A percentile compares a stretch with the other conserved stretches of the same genome.
Evolutionary conservation across 108 stramenopile species (phyloP).

Genomic region (Stephanodiscus triporus): DNA sequence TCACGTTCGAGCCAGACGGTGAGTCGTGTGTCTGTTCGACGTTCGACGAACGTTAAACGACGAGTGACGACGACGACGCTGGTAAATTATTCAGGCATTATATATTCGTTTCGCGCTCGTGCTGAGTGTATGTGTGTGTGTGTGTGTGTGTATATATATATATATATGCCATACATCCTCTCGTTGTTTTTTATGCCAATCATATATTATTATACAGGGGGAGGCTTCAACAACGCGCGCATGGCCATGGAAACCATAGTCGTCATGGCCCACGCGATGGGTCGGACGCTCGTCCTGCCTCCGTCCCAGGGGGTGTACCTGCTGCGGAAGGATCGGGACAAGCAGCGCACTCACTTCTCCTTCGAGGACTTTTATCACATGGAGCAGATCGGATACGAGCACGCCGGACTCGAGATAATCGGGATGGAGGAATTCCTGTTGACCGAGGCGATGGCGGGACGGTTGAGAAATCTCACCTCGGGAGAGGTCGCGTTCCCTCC

Average conservation of each 20-base stretch:
- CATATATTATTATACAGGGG: no score
- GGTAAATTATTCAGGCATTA: no score
- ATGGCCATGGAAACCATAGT: conserved; percentile 93
- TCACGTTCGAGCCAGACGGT: conserved; percentile 64
- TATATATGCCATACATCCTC: no score
- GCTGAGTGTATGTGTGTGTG: no score
- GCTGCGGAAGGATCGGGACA: conserved; percentile 49
- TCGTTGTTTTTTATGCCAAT: no score
- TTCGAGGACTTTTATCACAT: conserved; percentile 72
- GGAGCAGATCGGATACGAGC: conserved; percentile 57
- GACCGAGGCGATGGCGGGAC: conserved; percentile 59
- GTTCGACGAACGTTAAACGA: no score
- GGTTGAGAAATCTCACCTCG: conserved; percentile 50
- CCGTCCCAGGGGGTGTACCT: conserved; percentile 82
- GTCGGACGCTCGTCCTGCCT: conserved; percentile 89
- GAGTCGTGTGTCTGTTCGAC: no score
- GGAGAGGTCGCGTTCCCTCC: conserved; percentile 70
- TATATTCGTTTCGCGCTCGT: no score
- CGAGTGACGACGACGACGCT: no score
- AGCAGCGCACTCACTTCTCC: conserved; percentile 71
- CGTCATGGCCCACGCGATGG: conserved; percentile 88
- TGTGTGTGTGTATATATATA: no score
- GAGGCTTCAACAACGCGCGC: conserved; percentile 97
- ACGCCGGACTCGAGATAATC: conserved; percentile 78
- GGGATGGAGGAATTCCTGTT: conserved; percentile 72